These are phyloP conservation scores for Multifurca ochricompacta DNA, from an alignment of 768 basidiomycete genomes.

Conservation along the genomic window DNA sequence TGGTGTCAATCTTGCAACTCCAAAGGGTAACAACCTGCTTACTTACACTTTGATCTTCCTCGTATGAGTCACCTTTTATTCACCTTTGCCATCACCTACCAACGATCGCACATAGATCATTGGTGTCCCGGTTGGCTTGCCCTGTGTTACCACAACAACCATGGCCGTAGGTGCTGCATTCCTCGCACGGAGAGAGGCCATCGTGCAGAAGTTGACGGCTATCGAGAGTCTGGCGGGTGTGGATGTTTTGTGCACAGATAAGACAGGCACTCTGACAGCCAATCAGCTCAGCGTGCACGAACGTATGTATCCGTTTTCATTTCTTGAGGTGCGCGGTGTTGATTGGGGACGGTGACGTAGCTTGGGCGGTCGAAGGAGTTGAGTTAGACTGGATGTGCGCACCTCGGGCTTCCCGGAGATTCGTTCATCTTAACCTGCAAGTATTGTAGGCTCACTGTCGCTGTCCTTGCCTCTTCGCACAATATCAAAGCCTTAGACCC, in stretches of 20 bases:
- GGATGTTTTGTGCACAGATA: constrained; percentile 37
- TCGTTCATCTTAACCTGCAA: background rate
- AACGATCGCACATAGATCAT: constrained; percentile 28
- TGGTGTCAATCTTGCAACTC: constrained; percentile 31
- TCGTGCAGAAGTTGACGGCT: constrained; percentile 43
- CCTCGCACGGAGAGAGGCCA: constrained; percentile 35
- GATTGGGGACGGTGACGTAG: background rate
- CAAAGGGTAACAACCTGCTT: constrained; percentile 38
- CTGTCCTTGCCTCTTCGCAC: constrained; percentile 41
- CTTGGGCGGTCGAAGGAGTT: constrained; percentile 24
- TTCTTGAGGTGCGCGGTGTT: background rate
- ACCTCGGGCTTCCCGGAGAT: background rate
- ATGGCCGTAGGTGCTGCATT: constrained; percentile 40
- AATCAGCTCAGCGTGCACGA: constrained; percentile 43
- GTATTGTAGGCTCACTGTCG: constrained; percentile 29
- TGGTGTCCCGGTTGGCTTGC: constrained; percentile 42
- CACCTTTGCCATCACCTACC: background rate
- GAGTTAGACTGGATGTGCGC: constrained; percentile 28
- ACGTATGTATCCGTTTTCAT: constrained; percentile 19
- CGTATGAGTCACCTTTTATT: constrained; percentile 16
- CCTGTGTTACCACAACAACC: constrained; percentile 36
- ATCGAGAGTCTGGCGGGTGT: constrained; percentile 46
- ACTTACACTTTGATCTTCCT: constrained; percentile 37
- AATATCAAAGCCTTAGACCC: constrained; percentile 40
- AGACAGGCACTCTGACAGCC: constrained; percentile 42